Conservation (phyloP, 352 stramenopile species). For the Phytophthora syringae region DNA sequence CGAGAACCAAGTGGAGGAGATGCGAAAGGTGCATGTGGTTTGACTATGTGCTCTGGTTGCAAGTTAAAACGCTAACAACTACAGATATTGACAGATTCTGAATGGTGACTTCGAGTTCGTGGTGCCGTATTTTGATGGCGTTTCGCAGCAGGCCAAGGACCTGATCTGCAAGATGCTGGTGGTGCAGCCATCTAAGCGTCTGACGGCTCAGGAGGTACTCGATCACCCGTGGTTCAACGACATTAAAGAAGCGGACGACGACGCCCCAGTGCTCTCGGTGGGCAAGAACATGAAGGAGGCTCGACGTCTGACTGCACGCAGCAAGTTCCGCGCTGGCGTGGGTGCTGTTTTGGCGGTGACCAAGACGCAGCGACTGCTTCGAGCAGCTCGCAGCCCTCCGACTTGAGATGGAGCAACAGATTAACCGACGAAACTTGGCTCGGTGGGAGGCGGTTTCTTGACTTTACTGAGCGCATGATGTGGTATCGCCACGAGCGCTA, state of each 20-base stretch:
- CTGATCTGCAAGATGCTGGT: conserved; percentile 94
- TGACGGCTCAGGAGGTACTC: conserved; percentile 75
- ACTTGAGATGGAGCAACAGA: conserved; percentile 1
- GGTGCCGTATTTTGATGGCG: conserved; percentile 90
- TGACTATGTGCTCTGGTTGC: background rate
- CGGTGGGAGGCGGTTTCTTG: background rate
- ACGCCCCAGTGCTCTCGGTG: conserved; percentile 56
- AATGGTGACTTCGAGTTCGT: conserved; percentile 93
- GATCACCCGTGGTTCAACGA: conserved; percentile 80
- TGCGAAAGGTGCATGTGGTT: conserved; percentile 61
- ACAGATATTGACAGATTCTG: conserved; percentile 72
- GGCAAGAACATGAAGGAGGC: conserved; percentile 82
- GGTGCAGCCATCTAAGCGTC: conserved; percentile 84
- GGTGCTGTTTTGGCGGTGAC: conserved; percentile 79
- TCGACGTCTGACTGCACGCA: conserved; percentile 56
- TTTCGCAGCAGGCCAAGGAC: conserved; percentile 92
- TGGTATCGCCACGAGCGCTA: background rate
- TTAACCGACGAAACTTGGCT: background rate
- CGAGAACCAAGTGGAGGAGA: conserved; percentile 88
- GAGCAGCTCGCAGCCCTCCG: conserved; percentile 24
- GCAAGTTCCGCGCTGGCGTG: conserved; percentile 75
- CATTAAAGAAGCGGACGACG: conserved; percentile 64
- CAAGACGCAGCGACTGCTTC: conserved; percentile 78
- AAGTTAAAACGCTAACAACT: background rate
- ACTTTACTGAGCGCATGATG: background rate